phyloP scores from a whole-genome alignment of 345 rosid genomes.

The Citrus maxima region DNA sequence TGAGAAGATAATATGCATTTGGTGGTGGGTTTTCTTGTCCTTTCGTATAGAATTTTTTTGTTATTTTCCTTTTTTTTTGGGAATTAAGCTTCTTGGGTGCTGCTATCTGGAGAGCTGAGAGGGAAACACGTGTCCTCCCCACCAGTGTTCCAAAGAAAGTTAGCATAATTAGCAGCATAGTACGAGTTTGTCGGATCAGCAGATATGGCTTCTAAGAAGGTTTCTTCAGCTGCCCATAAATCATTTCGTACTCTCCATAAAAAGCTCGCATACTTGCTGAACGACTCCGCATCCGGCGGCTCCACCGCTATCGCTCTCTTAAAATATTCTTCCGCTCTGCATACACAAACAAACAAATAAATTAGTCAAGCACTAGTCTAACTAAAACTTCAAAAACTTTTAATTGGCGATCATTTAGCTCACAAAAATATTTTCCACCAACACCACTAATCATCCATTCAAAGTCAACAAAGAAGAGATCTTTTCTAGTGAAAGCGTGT shows the following conservation, averaged over 20 bases:
- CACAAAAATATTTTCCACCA: not conserved
- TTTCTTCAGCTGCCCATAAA: conserved; percentile 96
- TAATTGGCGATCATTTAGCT: not conserved
- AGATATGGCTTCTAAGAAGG: conserved; percentile 76
- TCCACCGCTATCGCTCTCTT: conserved; percentile 62
- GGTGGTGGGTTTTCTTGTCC: not conserved
- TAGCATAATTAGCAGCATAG: conserved; percentile 77
- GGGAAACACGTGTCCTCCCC: conserved; percentile 96
- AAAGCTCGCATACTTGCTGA: conserved; percentile 78
- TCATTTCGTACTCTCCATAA: conserved; percentile 75
- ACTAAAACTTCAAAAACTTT: not conserved
- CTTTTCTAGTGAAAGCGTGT: not conserved
- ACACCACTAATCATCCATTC: not conserved
- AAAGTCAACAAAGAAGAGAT: not conserved
- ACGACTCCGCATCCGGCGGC: conserved; percentile 73
- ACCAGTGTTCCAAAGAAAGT: conserved; percentile 94
- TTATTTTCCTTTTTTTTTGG: not conserved
- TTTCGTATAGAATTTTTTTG: not conserved
- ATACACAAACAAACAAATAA: not conserved
- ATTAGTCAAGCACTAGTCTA: not conserved
- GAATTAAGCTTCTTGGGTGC: conserved; percentile 12
- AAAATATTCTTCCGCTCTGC: conserved; percentile 86
- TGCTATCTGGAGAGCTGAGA: conserved; percentile 32
- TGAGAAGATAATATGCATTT: not conserved
- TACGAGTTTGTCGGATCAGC: conserved; percentile 69